These are phyloP conservation scores for Aureobasidium mangrovei DNA, from an alignment of 2,329 filamentous ascomycete species.

Conservation along the genomic window DNA sequence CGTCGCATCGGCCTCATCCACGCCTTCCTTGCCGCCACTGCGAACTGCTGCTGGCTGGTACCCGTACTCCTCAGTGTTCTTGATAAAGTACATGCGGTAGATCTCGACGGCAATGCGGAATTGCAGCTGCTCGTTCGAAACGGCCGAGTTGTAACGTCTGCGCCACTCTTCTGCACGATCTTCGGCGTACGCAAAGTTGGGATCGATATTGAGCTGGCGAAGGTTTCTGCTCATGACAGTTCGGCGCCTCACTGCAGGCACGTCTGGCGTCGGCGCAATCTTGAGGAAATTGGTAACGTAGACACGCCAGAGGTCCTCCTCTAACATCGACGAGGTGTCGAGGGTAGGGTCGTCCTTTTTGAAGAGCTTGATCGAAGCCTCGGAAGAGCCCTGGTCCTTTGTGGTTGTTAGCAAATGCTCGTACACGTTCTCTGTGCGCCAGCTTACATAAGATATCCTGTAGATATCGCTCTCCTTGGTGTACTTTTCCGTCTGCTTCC, in stretches of 20 bases:
- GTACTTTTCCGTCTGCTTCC: slow-evolving; percentile 86
- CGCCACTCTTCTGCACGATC: slow-evolving; percentile 12
- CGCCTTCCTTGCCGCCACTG: slow-evolving; percentile 27
- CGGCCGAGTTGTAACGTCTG: slow-evolving; percentile 21
- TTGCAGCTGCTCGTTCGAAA: slow-evolving; percentile 34
- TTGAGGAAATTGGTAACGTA: slow-evolving; percentile 90
- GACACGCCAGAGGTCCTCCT: slow-evolving; percentile 72
- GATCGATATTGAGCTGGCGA: slow-evolving; percentile 29
- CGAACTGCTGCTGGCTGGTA: slow-evolving; percentile 31
- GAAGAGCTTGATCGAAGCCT: slow-evolving; percentile 71
- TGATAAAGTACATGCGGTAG: slow-evolving; percentile 37
- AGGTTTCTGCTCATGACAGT: slow-evolving; percentile 34
- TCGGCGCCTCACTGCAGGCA: slow-evolving; percentile 22
- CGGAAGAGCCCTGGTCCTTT: slow-evolving; percentile 57
- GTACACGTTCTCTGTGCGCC: not conserved
- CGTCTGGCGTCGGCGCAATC: slow-evolving; percentile 64
- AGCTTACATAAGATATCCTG: slow-evolving; percentile 78
- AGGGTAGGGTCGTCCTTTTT: slow-evolving; percentile 74
- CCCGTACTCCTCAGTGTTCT: slow-evolving; percentile 34
- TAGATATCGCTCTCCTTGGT: slow-evolving; percentile 91
- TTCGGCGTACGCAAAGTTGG: slow-evolving; percentile 13
- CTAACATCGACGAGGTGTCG: slow-evolving; percentile 60
- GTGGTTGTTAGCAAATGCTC: slow-evolving; percentile 22
- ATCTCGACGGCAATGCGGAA: slow-evolving; percentile 36
- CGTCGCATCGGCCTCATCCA: slow-evolving; percentile 27